Conservation (phyloP, 2,329 filamentous ascomycete genomes). For the Diplocarpon mali region DNA sequence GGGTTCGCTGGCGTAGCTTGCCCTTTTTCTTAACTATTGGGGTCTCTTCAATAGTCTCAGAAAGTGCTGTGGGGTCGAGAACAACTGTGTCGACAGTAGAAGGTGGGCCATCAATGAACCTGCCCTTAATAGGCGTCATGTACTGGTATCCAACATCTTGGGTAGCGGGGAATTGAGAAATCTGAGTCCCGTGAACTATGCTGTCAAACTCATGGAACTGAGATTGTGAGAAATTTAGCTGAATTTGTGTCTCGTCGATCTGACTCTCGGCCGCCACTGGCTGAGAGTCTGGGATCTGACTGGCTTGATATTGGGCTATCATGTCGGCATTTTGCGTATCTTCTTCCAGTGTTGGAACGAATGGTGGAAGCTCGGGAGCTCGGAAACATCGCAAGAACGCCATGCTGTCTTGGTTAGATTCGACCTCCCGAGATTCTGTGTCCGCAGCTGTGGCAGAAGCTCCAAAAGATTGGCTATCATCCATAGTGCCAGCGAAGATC, state of each 20-base stretch:
- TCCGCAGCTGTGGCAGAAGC: constrained; percentile 6
- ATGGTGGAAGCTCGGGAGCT: constrained; percentile 33
- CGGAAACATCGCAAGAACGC: constrained; percentile 39
- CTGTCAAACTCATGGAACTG: constrained; percentile 49
- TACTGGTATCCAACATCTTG: constrained; percentile 71
- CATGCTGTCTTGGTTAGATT: constrained; percentile 32
- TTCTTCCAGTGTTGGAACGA: constrained; percentile 36
- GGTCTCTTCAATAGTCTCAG: constrained; percentile 44
- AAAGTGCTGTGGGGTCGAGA: constrained; percentile 27
- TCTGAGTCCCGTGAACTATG: constrained; percentile 47
- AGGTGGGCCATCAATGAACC: constrained; percentile 52
- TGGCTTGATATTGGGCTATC: constrained; percentile 33
- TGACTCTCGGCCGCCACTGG: constrained; percentile 25
- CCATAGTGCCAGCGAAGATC: constrained; percentile 85
- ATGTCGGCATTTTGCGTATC: constrained; percentile 35
- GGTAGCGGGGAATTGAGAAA: constrained; percentile 60
- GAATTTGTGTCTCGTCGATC: constrained; percentile 29
- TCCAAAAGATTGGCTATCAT: constrained; percentile 38
- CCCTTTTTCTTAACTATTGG: constrained; percentile 53
- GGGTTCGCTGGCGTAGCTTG: constrained; percentile 38
- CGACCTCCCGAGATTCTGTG: constrained; percentile 18
- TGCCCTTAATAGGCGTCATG: constrained; percentile 57
- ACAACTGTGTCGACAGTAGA: constrained; percentile 65
- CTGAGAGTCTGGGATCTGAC: constrained; percentile 32
- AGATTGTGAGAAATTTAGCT: constrained; percentile 48